Percentiles rank a stretch among this genome's conserved stretches.
These are phyloP conservation scores for Starmerella floris DNA, from an alignment of 805 yeast genomes.

Conservation along the genomic window DNA sequence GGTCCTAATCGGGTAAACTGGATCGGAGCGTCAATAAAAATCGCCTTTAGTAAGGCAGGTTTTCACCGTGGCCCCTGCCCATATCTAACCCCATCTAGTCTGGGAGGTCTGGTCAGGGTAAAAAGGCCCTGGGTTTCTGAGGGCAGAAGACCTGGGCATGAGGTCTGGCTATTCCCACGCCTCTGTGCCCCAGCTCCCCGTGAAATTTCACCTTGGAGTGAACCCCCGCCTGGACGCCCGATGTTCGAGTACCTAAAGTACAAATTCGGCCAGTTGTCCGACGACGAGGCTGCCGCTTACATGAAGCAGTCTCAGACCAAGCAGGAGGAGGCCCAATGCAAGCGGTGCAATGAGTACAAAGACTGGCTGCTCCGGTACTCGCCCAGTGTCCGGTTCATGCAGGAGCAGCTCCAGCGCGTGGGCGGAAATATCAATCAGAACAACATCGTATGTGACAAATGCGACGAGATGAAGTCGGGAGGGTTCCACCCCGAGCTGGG, in stretches of 20 bases:
- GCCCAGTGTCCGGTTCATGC: constrained; percentile 79
- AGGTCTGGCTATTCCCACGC: too few species aligned
- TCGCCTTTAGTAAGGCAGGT: not conserved
- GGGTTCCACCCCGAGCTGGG: constrained; percentile 90
- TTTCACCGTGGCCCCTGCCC: too few species aligned
- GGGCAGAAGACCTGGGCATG: too few species aligned
- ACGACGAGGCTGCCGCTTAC: constrained; percentile 3
- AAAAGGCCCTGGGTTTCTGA: too few species aligned
- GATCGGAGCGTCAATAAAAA: not conserved
- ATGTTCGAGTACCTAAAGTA: constrained; percentile 14
- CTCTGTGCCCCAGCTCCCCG: too few species aligned
- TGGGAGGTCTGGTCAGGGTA: too few species aligned
- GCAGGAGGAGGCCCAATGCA: constrained; percentile 51
- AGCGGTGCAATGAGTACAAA: constrained; percentile 55
- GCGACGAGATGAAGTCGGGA: constrained; percentile 75
- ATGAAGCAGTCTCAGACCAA: constrained; percentile 9
- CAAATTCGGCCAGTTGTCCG: constrained; percentile 15
- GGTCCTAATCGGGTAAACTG: too few species aligned
- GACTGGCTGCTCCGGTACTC: constrained; percentile 64
- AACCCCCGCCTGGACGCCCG: too few species aligned
- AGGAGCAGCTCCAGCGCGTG: constrained; percentile 61
- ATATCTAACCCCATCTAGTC: too few species aligned
- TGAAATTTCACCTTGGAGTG: not conserved
- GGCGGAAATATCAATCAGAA: constrained; percentile 38
- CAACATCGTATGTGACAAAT: constrained; percentile 64